Percentiles rank a stretch among this genome's conserved stretches.
These are phyloP conservation scores for Stevia rebaudiana DNA, from an alignment of 140 eudicot genomes.

Conservation along the genomic window DNA sequence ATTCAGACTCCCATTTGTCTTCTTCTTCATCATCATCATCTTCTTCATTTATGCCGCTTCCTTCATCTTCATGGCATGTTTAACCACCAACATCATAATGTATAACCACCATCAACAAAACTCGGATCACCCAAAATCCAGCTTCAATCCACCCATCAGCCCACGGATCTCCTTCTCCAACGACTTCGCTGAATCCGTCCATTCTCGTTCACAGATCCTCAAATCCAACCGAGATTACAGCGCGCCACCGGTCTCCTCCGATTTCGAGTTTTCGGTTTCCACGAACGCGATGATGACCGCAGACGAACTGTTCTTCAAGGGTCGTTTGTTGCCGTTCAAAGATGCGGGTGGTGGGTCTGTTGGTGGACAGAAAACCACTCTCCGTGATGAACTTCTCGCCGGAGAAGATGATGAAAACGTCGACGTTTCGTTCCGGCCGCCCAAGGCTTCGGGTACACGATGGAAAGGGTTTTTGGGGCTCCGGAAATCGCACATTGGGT, in stretches of 20 bases:
- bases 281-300: constrained; percentile 67
- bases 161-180: constrained; percentile 80
- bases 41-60: constrained; percentile 26
- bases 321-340: constrained; percentile 64
- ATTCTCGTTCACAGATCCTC: constrained; percentile 26
- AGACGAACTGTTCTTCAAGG: constrained; percentile 70
- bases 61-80: constrained; percentile 30
- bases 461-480: constrained; percentile 80
- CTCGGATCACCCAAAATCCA: constrained; percentile 36
- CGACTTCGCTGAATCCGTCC: constrained; percentile 58
- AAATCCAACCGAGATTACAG: constrained; percentile 21
- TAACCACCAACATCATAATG: constrained; percentile 17
- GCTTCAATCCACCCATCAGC: constrained; percentile 36
- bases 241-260: constrained; percentile 60
- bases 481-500: constrained; percentile 53
- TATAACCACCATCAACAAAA: constrained; percentile 34
- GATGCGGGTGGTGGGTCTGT: constrained; percentile 18
- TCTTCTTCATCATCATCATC: constrained; percentile 17
- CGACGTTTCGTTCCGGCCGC: constrained; percentile 41
- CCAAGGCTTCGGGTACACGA: constrained; percentile 36
- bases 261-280: constrained; percentile 77
- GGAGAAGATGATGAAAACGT: constrained; percentile 40
- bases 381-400: constrained; percentile 67
- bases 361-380: constrained; percentile 41
- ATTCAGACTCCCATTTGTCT: constrained; percentile 30